Evolutionary conservation across 352 stramenopile genomes (phyloP).

Genomic region (Phytophthora quininea): DNA sequence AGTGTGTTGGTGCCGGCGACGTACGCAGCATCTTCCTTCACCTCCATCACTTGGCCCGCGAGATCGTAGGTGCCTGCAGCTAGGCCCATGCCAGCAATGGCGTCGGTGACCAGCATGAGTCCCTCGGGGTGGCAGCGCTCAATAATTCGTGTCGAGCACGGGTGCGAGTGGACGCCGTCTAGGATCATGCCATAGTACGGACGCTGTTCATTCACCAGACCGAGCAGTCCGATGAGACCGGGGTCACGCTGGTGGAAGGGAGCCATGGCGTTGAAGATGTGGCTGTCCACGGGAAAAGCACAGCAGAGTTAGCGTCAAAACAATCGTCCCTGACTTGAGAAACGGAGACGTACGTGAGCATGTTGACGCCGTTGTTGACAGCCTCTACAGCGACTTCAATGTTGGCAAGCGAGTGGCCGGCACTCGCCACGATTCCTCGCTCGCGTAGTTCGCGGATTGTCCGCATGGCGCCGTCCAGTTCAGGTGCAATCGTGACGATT

Average conservation of each 20-base stretch:
- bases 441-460: constrained; percentile 49
- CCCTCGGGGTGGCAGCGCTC: constrained; percentile 78
- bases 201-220: constrained; percentile 37
- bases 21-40: constrained; percentile 47
- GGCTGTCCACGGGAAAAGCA: constrained; percentile 28
- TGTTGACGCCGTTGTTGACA: constrained; percentile 66
- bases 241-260: constrained; percentile 92
- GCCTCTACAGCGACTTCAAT: constrained; percentile 73
- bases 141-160: constrained; percentile 80
- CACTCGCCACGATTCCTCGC: constrained; percentile 63
- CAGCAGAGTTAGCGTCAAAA: background rate
- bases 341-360: constrained; percentile 70
- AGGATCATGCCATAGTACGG: constrained; percentile 88
- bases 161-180: constrained; percentile 89
- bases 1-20: constrained; percentile 82
- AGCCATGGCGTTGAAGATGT: constrained; percentile 93
- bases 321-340: background rate
- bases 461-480: constrained; percentile 73
- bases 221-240: constrained; percentile 88
- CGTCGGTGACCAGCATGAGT: constrained; percentile 85
- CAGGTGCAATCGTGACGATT: constrained; percentile 89
- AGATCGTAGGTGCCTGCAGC: constrained; percentile 75
- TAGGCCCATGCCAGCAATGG: constrained; percentile 86
- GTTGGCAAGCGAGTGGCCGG: constrained; percentile 79
- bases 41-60: constrained; percentile 68